Percentiles rank a stretch among this genome's conserved stretches.
phyloP scores from a whole-genome alignment of 164 flowering plant species.

The Tetracentron sinense region DNA sequence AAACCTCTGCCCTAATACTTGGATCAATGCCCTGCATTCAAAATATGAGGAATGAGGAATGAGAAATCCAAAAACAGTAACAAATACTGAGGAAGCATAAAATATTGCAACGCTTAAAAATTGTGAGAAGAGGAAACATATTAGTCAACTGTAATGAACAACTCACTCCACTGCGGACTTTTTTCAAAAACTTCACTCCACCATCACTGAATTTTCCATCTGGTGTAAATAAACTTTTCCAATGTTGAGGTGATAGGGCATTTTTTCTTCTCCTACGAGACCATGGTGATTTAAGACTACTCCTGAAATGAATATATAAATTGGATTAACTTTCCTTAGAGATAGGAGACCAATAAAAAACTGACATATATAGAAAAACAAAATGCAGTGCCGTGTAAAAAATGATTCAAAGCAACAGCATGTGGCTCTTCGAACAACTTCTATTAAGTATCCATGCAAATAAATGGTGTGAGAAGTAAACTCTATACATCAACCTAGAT shows the following conservation, averaged over 20 bases:
- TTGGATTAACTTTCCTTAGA: neutral
- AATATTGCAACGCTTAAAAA: neutral
- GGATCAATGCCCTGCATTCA: constrained; percentile 81
- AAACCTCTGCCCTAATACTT: constrained; percentile 82
- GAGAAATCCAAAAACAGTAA: neutral
- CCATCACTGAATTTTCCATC: constrained; percentile 83
- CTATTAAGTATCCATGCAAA: neutral
- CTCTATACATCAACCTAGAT: neutral
- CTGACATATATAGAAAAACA: neutral
- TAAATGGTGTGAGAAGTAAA: neutral
- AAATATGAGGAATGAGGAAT: constrained; percentile 3
- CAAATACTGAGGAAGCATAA: neutral
- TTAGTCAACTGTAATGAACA: neutral
- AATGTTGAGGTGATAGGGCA: constrained; percentile 65
- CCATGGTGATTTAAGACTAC: constrained; percentile 91
- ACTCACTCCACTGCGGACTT: constrained; percentile 93
- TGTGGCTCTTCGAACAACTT: neutral
- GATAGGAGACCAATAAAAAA: neutral
- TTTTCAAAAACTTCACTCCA: constrained; percentile 79
- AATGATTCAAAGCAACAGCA: neutral
- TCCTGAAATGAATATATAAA: constrained; percentile 34
- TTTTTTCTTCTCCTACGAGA: constrained; percentile 83
- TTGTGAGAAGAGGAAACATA: neutral
- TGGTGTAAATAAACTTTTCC: constrained; percentile 68
- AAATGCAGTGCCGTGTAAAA: neutral